phyloP scores from a whole-genome alignment of 176 grass and related monocot genomes.

The Carex kokanica region DNA sequence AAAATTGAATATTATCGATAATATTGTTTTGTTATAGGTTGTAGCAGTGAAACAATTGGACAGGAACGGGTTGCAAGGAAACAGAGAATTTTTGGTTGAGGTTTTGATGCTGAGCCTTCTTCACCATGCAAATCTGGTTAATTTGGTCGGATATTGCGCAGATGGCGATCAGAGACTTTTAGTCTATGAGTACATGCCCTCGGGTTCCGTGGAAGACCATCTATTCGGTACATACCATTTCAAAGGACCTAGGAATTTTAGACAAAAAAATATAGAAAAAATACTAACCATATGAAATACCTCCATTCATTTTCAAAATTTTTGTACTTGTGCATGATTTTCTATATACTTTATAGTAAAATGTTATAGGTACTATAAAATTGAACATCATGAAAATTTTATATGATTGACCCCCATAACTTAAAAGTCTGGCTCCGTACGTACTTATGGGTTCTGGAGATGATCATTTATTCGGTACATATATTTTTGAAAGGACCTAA shows the following conservation, averaged over 20 bases:
- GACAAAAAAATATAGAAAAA: background rate
- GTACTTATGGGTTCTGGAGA: too few relatives aligned
- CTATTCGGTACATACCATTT: constrained; percentile 43
- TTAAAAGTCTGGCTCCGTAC: too few relatives aligned
- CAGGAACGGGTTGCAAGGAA: constrained; percentile 87
- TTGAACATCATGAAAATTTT: too few relatives aligned
- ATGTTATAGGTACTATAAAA: too few relatives aligned
- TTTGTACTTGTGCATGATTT: too few relatives aligned
- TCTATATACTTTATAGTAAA: too few relatives aligned
- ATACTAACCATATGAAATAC: background rate
- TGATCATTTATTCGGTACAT: too few relatives aligned
- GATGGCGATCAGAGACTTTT: constrained; percentile 91
- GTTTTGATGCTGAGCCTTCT: constrained; percentile 84
- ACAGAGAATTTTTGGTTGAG: constrained; percentile 69
- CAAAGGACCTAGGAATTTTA: background rate
- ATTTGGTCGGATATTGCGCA: constrained; percentile 80
- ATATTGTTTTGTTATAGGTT: constrained; percentile 31
- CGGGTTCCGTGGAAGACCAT: constrained; percentile 70
- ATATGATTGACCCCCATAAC: too few relatives aligned
- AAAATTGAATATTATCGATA: too few relatives aligned
- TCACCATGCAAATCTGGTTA: constrained; percentile 79
- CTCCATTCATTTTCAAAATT: too few relatives aligned
- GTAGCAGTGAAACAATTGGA: constrained; percentile 93
- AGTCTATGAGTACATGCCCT: constrained; percentile 72
- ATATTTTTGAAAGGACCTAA: too few relatives aligned